Base-by-base conservation (phyloP, 257 asterid species). In the Sherardia arvensis region DNA sequence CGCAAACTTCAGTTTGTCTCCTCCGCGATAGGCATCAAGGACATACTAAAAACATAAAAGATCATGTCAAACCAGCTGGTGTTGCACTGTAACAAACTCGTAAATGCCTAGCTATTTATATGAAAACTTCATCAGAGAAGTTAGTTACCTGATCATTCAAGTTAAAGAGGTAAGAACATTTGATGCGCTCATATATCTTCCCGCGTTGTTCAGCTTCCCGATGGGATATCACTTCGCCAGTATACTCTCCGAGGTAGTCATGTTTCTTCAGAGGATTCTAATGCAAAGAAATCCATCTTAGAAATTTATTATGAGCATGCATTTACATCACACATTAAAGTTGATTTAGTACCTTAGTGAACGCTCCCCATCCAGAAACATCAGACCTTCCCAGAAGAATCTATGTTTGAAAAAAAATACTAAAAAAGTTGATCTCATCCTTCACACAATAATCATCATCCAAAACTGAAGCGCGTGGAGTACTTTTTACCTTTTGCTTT, bases 351-450 rank as follows among this genome's bases (percentile, higher is more conserved):
- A 88, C 98, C 95, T 88, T 86, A 69, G 86, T 72, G 83, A 91
- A 91, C 48, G 98, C 98, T 73, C 98, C 98, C 98, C 95, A 91
- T 56, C 98, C 98, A 65, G 96, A 85, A 64, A 91, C 87, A 67
- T 88, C 96, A 28, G 98, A 91, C 76, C 75, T 91, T 56, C 84
- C 78, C 73, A 91, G 75, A 73, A 91, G 90, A 66, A 91, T 86
- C 98, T 91, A 72, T 67, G n/a, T 64, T 3, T 30, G 9, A 26
- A 29, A 27, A 27, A 26, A 14, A 18, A 34, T 23, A n/a, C 49
- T 43, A 12, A 10, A 30, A 54, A n/a, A 48, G 40, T 23, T 47
- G 4, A 40, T 33, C 22, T n/a, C 51, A 28, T 20, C 22, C 11
- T n/a, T 29, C 53, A 23, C 60, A 54, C 60, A 53, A 5, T 59